Percentiles rank a stretch among this genome's conserved stretches.
Evolutionary conservation across 257 asterid species (phyloP).

Genomic region (Gentiana dahurica): DNA sequence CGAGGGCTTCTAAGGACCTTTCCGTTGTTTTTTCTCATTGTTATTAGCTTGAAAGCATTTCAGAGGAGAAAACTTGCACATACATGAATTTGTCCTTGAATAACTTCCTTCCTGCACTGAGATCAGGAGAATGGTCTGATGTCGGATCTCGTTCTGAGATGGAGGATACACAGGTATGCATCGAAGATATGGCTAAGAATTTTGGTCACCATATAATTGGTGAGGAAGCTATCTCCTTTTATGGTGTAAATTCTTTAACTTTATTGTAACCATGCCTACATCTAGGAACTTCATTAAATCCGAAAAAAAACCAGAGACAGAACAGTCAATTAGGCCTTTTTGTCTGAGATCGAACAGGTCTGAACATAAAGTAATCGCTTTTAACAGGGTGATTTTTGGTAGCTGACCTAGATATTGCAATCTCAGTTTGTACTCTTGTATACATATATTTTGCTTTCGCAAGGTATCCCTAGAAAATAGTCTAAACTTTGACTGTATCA

Average conservation of each 20-base stretch:
- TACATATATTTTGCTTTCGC: too few relatives aligned
- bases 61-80: constrained; percentile 40
- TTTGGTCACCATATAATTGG: constrained; percentile 40
- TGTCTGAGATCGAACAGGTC: too few relatives aligned
- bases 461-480: too few relatives aligned
- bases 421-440: too few relatives aligned
- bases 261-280: constrained; percentile 7
- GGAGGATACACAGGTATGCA: constrained; percentile 92
- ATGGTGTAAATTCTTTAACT: constrained; percentile 72
- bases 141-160: constrained; percentile 62
- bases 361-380: background rate
- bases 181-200: constrained; percentile 55
- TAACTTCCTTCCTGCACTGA: constrained; percentile 43
- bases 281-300: background rate
- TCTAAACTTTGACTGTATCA: too few relatives aligned
- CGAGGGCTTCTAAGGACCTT: background rate
- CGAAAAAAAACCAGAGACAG: too few relatives aligned
- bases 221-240: constrained; percentile 74
- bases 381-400: too few relatives aligned
- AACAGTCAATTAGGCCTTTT: too few relatives aligned
- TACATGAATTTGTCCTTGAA: constrained; percentile 26
- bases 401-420: too few relatives aligned
- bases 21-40: constrained; percentile 1
- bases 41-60: constrained; percentile 68
- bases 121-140: constrained; percentile 82